Base-by-base conservation (phyloP, 2,329 filamentous ascomycete species). In the Tricladium varicosporioides region DNA sequence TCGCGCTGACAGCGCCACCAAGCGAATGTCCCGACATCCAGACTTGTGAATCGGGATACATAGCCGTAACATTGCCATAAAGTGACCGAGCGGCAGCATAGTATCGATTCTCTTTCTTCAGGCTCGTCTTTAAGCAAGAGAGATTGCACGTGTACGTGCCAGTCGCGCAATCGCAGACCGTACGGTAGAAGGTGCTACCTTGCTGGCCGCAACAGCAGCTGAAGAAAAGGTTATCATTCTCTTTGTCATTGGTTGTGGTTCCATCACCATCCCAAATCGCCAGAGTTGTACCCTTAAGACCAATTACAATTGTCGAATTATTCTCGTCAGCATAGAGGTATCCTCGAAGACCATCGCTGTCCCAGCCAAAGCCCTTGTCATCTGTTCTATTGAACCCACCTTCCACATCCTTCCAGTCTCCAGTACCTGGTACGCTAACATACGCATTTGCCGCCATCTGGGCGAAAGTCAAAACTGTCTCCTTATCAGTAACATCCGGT, bases 181-280 rank as follows among this genome's bases (percentile, higher is more conserved):
- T 88, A 59, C 89, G 87, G 87, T 92, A 97, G 14, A 92, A 85
- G 75, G 87, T 92, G 62, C 92, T 91, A 0, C 92, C 92, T 66
- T 95, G 92, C 74, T 97, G 92, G 3, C 86, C 94, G 74, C 94
- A 99, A 73, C 94, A 99, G 75, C 94, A 99, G 70, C 92, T 96
- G 76, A 97, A 97, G 74, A 96, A 96, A 9, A 99, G 80, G 70
- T 99, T 99, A 74, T 99, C 94, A 71, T 97, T 99, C 68, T 92
- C 79, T 76, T 99, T 99, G 76, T 99, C 94, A 65, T 96, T 96
- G 22, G 92, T 96, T 0, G 93, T 97, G 1, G 94, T 97, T 51
- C 92, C 93, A 40, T 93, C 89, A n/a, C 94, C 94, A 71, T 97
- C 93, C 70, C 97, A 97, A 2, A 97, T 86, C 11, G 94, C 93